phyloP scores from a whole-genome alignment of 306 rosid genomes.

The Cucurbita maxima region DNA sequence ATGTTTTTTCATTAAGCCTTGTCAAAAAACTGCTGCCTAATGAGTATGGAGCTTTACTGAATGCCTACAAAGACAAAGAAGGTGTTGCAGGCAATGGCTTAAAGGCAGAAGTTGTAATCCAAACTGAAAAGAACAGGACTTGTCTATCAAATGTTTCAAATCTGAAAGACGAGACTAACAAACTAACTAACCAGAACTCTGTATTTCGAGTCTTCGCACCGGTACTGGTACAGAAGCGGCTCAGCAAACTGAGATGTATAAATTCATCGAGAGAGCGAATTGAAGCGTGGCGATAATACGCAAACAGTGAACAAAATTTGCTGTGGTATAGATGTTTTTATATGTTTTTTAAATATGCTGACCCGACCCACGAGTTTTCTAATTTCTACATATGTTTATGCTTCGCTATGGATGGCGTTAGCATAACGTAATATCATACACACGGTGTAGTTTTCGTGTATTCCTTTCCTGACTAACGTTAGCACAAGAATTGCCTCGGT shows the following conservation, averaged over 20 bases:
- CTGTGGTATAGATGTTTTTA: neutral
- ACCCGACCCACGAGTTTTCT: neutral
- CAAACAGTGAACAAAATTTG: neutral
- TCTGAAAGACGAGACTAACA: conserved; percentile 25
- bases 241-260: conserved; percentile 28
- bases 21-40: neutral
- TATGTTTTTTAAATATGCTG: neutral
- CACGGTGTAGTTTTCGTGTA: neutral
- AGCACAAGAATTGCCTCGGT: neutral
- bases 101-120: conserved; percentile 10
- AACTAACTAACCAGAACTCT: conserved; percentile 20
- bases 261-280: conserved; percentile 39
- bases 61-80: neutral
- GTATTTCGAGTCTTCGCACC: conserved; percentile 9
- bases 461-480: neutral
- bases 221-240: conserved; percentile 27
- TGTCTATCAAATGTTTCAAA: conserved; percentile 30
- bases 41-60: neutral
- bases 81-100: neutral
- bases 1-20: neutral
- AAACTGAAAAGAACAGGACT: conserved; percentile 23
- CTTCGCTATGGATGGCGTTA: neutral
- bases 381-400: neutral
- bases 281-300: conserved; percentile 49
- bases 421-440: neutral